These are phyloP conservation scores for Podaxis pistillaris DNA, from an alignment of 768 basidiomycete genomes.

Conservation along the genomic window DNA sequence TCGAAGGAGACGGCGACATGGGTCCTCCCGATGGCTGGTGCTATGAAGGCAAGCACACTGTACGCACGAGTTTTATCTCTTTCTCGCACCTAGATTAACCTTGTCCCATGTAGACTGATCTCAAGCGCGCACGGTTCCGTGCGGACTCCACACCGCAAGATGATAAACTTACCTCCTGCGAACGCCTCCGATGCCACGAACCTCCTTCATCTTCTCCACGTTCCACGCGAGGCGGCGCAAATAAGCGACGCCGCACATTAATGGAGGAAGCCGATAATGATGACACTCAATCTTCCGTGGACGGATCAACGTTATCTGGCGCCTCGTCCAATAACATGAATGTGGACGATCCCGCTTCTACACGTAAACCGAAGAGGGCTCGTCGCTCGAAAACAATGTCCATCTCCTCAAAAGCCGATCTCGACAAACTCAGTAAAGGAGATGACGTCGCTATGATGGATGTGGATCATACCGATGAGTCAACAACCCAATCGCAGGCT, in stretches of 20 bases:
- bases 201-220: conserved; percentile 26
- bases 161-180: conserved; percentile 69
- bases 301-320: conserved; percentile 4
- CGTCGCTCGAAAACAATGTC: conserved; percentile 13
- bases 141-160: conserved; percentile 66
- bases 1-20: conserved; percentile 76
- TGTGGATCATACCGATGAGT: conserved; percentile 1
- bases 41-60: conserved; percentile 80
- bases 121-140: conserved; percentile 75
- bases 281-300: conserved; percentile 11
- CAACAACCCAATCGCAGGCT: neutral
- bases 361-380: conserved; percentile 3
- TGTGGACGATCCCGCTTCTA: conserved; percentile 9
- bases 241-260: conserved; percentile 27
- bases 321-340: conserved; percentile 11
- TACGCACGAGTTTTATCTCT: conserved; percentile 32
- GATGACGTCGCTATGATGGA: conserved; percentile 11
- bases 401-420: neutral
- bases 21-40: conserved; percentile 88
- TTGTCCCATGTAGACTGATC: conserved; percentile 50
- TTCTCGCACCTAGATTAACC: conserved; percentile 3
- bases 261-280: conserved; percentile 16
- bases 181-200: conserved; percentile 52
- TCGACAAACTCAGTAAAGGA: neutral
- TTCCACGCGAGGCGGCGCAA: conserved; percentile 21